Percentiles rank a stretch among this genome's conserved stretches.
Evolutionary conservation across 1,284 basidiomycete species (phyloP).

Genomic region (Leccinum pallidistipes): DNA sequence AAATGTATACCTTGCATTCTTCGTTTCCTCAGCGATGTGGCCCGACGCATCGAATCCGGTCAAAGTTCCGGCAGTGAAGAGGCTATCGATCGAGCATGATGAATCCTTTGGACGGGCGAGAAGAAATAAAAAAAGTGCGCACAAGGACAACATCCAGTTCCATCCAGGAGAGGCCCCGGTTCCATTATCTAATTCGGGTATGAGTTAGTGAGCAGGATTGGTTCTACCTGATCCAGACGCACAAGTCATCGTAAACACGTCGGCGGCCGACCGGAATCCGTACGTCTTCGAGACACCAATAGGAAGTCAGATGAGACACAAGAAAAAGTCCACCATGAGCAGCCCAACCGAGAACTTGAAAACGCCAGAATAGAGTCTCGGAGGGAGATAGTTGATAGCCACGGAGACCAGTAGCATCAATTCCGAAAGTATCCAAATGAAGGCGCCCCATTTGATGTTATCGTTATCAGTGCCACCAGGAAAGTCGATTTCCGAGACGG

Average conservation of each 20-base stretch:
- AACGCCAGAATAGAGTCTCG: constrained; percentile 65
- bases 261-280: constrained; percentile 75
- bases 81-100: constrained; percentile 41
- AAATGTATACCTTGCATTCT: constrained; percentile 66
- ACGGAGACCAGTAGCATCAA: constrained; percentile 65
- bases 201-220: constrained; percentile 3
- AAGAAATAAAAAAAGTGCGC: constrained; percentile 19
- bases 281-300: constrained; percentile 83
- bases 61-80: constrained; percentile 81
- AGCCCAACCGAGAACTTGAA: constrained; percentile 74
- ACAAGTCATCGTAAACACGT: constrained; percentile 84
- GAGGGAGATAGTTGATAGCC: constrained; percentile 81
- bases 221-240: constrained; percentile 31
- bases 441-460: constrained; percentile 79
- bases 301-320: constrained; percentile 86
- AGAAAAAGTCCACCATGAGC: constrained; percentile 81
- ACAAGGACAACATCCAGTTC: constrained; percentile 87
- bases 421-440: constrained; percentile 82
- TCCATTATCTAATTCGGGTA: constrained; percentile 64
- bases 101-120: neutral
- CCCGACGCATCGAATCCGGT: constrained; percentile 89
- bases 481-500: constrained; percentile 77
- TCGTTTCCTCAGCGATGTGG: constrained; percentile 88
- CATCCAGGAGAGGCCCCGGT: constrained; percentile 81
- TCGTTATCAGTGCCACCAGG: constrained; percentile 70